Evolutionary conservation across 371 early-diverging fungal genomes (phyloP).

Genomic region (Cladochytrium tenue): DNA sequence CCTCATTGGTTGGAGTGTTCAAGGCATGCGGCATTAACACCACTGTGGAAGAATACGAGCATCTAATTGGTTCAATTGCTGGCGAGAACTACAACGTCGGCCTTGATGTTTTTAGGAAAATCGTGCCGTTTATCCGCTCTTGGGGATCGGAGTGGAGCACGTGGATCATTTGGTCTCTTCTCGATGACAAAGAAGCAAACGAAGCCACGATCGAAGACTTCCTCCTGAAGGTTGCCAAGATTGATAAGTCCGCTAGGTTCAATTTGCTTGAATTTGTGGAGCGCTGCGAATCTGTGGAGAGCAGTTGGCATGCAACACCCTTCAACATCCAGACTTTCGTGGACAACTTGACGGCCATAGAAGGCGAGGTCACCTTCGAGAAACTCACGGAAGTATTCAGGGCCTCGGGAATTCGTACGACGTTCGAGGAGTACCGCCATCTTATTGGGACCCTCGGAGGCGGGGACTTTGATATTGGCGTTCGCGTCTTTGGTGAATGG

Average conservation of each 20-base stretch:
- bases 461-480: slow-evolving; percentile 13
- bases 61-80: slow-evolving; percentile 23
- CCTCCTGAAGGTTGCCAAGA: slow-evolving; percentile 1
- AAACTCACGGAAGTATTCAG: slow-evolving; percentile 7
- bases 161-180: slow-evolving; percentile 28
- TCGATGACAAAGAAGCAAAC: slow-evolving; percentile 27
- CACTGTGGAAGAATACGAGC: slow-evolving; percentile 17
- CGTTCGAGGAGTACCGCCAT: slow-evolving; percentile 17
- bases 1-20: slow-evolving; percentile 13
- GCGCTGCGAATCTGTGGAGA: slow-evolving; percentile 18
- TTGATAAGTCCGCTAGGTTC: slow-evolving; percentile 16
- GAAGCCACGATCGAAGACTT: slow-evolving; percentile 14
- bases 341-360: slow-evolving; percentile 4
- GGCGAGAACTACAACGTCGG: slow-evolving; percentile 18
- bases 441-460: slow-evolving; percentile 16
- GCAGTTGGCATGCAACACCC: slow-evolving; percentile 16
- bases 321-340: slow-evolving; percentile 24
- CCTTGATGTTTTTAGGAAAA: slow-evolving; percentile 18
- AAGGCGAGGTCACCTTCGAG: slow-evolving; percentile 16
- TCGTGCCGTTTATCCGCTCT: slow-evolving; percentile 17
- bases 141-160: slow-evolving; percentile 33
- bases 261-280: slow-evolving; percentile 16
- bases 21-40: slow-evolving; percentile 25
- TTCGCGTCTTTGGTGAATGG: slow-evolving; percentile 15
- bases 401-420: slow-evolving; percentile 17